These are phyloP conservation scores for Nannochloropsis oceanica DNA, from an alignment of 108 stramenopile species.

Conservation along the genomic window DNA sequence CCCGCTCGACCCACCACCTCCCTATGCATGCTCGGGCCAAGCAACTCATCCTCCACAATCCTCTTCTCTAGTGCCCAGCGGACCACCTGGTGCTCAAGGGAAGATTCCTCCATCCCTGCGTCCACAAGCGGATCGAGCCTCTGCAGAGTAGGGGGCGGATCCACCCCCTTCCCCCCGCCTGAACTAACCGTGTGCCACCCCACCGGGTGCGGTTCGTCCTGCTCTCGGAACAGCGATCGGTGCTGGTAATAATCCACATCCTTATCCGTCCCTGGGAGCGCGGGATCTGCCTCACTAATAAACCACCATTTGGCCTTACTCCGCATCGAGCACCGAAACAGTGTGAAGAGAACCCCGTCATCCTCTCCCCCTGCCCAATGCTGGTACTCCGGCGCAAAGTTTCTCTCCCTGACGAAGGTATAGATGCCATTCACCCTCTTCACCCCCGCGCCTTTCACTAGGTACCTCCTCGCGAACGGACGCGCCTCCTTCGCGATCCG, in stretches of 20 bases:
- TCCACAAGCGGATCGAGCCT: slow-evolving; percentile 6
- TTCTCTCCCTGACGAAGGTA: slow-evolving; percentile 35
- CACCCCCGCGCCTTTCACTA: slow-evolving; percentile 53
- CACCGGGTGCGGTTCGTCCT: slow-evolving; percentile 49
- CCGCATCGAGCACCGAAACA: slow-evolving; percentile 85
- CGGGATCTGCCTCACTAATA: slow-evolving; percentile 78
- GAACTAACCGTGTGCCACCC: neutral
- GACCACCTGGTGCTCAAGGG: slow-evolving; percentile 26
- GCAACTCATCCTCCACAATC: slow-evolving; percentile 31
- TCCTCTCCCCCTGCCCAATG: slow-evolving; percentile 10
- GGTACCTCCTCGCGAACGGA: slow-evolving; percentile 55
- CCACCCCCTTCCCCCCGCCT: neutral
- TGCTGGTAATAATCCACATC: slow-evolving; percentile 97
- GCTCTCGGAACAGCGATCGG: slow-evolving; percentile 60
- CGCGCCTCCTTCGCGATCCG: slow-evolving; percentile 39
- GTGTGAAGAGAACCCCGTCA: slow-evolving; percentile 56
- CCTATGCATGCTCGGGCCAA: slow-evolving; percentile 33
- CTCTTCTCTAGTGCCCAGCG: slow-evolving; percentile 25
- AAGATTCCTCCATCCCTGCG: slow-evolving; percentile 1
- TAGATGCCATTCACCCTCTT: slow-evolving; percentile 64
- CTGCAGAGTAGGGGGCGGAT: slow-evolving; percentile 10
- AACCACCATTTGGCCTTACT: slow-evolving; percentile 97
- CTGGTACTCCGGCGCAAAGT: slow-evolving; percentile 11
- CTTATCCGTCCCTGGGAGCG: slow-evolving; percentile 87
- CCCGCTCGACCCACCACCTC: slow-evolving; percentile 19